These are phyloP conservation scores for Zygnema circumcarinatum DNA, from an alignment of 139 green algal species.

Conservation along the genomic window DNA sequence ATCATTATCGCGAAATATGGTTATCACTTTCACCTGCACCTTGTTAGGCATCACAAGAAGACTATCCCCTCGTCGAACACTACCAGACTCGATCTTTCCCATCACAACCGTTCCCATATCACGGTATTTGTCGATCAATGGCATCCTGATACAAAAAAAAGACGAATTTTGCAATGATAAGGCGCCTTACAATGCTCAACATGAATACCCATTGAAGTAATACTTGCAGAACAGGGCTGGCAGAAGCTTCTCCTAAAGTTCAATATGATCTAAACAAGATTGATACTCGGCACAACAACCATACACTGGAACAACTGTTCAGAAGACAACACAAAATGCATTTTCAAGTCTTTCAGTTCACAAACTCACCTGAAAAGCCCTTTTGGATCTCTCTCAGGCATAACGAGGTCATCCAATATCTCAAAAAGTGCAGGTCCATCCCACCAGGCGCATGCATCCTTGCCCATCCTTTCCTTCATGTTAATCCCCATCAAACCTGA, in stretches of 20 bases:
- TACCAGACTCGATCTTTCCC: constrained; percentile 94
- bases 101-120: constrained; percentile 98
- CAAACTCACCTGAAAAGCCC: constrained; percentile 61
- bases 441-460: constrained; percentile 82
- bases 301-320: not conserved
- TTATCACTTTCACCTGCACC: constrained; percentile 82
- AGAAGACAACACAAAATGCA: not conserved
- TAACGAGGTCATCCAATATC: constrained; percentile 84
- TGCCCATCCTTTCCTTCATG: constrained; percentile 74
- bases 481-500: constrained; percentile 90
- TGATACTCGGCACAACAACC: too few species aligned
- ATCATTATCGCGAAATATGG: constrained; percentile 89
- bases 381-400: constrained; percentile 61
- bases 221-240: too few species aligned
- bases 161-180: too few species aligned
- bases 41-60: constrained; percentile 97
- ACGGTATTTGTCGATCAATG: constrained; percentile 95
- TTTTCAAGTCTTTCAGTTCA: too few species aligned
- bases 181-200: too few species aligned
- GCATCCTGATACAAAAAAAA: constrained; percentile 71
- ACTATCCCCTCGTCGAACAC: constrained; percentile 78
- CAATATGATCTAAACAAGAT: too few species aligned
- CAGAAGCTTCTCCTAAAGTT: too few species aligned
- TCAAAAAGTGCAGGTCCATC: constrained; percentile 90
- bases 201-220: too few species aligned